phyloP scores from a whole-genome alignment of 306 rosid species.

The Castanea sativa region DNA sequence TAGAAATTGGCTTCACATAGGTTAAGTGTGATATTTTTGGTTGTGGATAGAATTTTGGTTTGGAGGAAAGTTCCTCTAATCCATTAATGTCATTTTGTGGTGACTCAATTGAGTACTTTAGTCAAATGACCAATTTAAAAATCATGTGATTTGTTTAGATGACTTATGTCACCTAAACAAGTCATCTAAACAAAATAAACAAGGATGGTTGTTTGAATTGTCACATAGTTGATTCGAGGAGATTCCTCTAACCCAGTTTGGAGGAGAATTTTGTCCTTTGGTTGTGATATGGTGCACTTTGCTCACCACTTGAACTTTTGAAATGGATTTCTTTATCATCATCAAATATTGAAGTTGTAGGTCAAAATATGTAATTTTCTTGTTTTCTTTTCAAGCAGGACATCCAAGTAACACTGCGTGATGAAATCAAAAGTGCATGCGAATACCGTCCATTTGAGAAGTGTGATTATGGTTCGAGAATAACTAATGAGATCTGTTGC shows the following conservation, averaged over 20 bases:
- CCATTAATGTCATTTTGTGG: too few relatives aligned
- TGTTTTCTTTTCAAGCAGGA: slow-evolving; percentile 42
- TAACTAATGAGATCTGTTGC: slow-evolving; percentile 78
- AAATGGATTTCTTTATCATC: not conserved
- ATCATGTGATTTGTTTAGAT: too few relatives aligned
- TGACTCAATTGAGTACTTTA: too few relatives aligned
- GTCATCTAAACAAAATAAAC: too few relatives aligned
- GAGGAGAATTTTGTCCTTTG: too few relatives aligned
- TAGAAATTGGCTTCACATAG: not conserved
- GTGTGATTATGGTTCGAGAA: slow-evolving; percentile 83
- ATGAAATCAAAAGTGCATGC: slow-evolving; percentile 90
- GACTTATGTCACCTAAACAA: too few relatives aligned
- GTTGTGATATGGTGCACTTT: not conserved
- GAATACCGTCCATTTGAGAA: slow-evolving; percentile 97
- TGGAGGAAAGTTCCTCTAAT: too few relatives aligned
- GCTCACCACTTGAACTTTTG: slow-evolving; percentile 9
- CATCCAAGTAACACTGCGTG: slow-evolving; percentile 83
- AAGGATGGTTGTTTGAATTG: too few relatives aligned
- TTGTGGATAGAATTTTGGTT: not conserved
- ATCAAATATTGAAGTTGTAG: not conserved
- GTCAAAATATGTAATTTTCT: not conserved
- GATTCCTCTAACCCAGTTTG: too few relatives aligned
- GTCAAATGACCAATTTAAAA: too few relatives aligned
- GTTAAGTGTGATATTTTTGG: not conserved
- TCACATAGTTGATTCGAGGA: too few relatives aligned